These are phyloP conservation scores for Trametes coccinea DNA, from an alignment of 768 basidiomycete species.

Conservation along the genomic window DNA sequence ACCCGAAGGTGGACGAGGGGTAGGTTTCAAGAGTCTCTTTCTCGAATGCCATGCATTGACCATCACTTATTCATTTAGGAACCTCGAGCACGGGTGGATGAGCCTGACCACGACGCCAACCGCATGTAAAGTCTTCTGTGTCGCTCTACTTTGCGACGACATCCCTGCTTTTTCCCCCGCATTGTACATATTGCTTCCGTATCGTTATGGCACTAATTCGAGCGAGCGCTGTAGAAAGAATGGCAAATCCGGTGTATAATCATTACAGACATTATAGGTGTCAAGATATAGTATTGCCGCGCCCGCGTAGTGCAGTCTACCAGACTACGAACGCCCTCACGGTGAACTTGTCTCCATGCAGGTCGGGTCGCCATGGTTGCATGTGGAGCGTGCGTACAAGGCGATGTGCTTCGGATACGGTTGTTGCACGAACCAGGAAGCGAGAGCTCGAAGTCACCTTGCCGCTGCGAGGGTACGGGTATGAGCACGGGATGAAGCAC, in stretches of 20 bases:
- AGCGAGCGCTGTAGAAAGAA: no score
- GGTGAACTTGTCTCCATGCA: conserved; percentile 40
- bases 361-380: conserved; percentile 45
- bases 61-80: conserved; percentile 39
- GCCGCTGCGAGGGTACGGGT: background rate
- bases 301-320: conserved; percentile 31
- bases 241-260: background rate
- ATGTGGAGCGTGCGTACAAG: conserved; percentile 65
- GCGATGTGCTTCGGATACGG: conserved; percentile 67
- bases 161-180: background rate
- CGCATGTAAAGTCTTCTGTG: conserved; percentile 49
- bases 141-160: background rate
- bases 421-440: conserved; percentile 55
- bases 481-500: background rate
- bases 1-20: conserved; percentile 56
- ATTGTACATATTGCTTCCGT: background rate
- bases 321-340: conserved; percentile 53
- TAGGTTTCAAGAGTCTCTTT: conserved; percentile 35
- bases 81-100: conserved; percentile 56
- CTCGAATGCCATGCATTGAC: conserved; percentile 1
- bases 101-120: conserved; percentile 67
- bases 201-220: background rate
- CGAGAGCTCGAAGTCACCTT: conserved; percentile 38
- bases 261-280: background rate
- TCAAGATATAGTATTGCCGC: background rate